Evolutionary conservation across 768 basidiomycete species (phyloP), one percentile per base, ranked within the genome.

Genomic region (Myochromella boudieri): DNA sequence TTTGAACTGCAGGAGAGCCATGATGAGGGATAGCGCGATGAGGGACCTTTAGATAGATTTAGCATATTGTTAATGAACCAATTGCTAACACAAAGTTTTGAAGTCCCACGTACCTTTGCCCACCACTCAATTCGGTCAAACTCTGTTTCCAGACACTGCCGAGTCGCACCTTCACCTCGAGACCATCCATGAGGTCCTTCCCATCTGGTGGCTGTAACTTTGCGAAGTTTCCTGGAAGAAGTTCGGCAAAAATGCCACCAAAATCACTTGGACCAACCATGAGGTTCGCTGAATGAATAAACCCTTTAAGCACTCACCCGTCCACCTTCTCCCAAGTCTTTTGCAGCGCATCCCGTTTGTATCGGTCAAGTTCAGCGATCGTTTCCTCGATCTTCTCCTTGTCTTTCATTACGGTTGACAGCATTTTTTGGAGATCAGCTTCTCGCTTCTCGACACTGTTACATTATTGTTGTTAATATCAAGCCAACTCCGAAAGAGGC

Each of bases 1-100:
- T 61, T 97, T 97, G 78, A 97, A 97, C 64, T 97, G 94, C n/a
- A 98, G 82, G 14, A 99, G 81, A 0, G 97, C 89, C 94, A 99
- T 95, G 72, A 98, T 98, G 29, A 99, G 77, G 10, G 95, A 98
- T 1, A 99, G 80, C 0, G 97, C 97, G 60, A 99, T 98, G 54
- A 99, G 78, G 0, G 97, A 99, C 54, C 95, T 98, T 56, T 18
- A 32, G 29, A 24, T 10, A n/a, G 27, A 17, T 31, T 4, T 3
- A 15, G 33, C 12, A 24, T 6, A 26, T 43, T 20, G 17, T 33
- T 21, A 14, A 40, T 3, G 11, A 4, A 31, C 14, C 7, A 7
- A 34, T 34, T 9, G 18, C 5, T 8, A n/a, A 14, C 12, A 42
- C 34, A 27, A 14, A 34, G n/a, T 2, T 5, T n/a, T n/a, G n/a